phyloP scores from a whole-genome alignment of 1,284 basidiomycete genomes.

The Fomitopsis betulina region DNA sequence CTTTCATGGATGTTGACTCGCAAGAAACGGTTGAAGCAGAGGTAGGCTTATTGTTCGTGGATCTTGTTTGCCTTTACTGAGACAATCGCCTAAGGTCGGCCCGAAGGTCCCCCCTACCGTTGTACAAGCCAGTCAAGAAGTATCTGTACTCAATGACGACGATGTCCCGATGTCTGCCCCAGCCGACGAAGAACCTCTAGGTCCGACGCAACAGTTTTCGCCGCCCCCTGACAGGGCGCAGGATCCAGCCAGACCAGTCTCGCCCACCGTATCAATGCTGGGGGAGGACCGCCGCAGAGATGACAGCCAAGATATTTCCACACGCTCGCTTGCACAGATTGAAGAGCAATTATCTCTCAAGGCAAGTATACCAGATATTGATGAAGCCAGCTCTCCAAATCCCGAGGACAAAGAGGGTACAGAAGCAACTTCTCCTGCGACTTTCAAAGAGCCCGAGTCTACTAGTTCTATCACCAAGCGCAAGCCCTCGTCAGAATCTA shows the following conservation, averaged over 20 bases:
- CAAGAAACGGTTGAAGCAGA: slow-evolving; percentile 12
- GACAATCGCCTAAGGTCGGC: not conserved
- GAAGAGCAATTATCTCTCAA: not conserved
- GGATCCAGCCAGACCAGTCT: not conserved
- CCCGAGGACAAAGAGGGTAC: not conserved
- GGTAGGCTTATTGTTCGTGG: slow-evolving; percentile 8
- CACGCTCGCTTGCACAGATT: not conserved
- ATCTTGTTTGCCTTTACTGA: not conserved
- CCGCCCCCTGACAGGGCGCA: not conserved
- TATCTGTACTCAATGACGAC: not conserved
- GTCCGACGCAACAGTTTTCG: not conserved
- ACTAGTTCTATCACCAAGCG: not conserved
- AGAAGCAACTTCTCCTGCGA: not conserved
- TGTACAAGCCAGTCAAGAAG: not conserved
- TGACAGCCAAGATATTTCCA: too few relatives aligned
- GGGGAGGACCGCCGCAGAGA: not conserved
- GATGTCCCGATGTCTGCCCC: not conserved
- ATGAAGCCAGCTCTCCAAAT: not conserved
- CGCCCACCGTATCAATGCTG: not conserved
- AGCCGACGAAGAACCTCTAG: not conserved
- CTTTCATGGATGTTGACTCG: slow-evolving; percentile 16
- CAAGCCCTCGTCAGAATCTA: not conserved
- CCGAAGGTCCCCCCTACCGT: not conserved
- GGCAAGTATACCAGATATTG: not conserved
- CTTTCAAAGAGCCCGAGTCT: not conserved